Conservation (phyloP, 352 stramenopile species). For the Elongisporangium undulatum region DNA sequence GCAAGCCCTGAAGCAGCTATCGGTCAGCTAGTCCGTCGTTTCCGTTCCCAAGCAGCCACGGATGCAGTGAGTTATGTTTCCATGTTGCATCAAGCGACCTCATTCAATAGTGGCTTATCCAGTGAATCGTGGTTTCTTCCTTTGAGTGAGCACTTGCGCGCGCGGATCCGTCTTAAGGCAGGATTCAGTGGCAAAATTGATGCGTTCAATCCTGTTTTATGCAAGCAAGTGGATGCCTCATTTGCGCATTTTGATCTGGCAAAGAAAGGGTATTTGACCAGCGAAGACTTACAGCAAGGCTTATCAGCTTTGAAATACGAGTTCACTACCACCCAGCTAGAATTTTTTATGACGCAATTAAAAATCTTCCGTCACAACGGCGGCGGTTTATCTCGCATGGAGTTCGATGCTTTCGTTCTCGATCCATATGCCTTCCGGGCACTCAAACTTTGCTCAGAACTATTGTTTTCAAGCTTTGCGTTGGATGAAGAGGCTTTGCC, state of each 20-base stretch:
- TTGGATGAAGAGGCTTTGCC: conserved; percentile 16
- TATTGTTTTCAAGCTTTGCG: conserved; percentile 18
- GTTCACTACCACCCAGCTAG: conserved; percentile 25
- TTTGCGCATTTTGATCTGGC: conserved; percentile 70
- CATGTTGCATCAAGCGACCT: conserved; percentile 22
- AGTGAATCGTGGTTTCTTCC: conserved; percentile 16
- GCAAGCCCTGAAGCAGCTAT: conserved; percentile 29
- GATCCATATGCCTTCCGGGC: conserved; percentile 36
- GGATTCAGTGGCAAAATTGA: conserved; percentile 28
- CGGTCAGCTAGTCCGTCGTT: conserved; percentile 54
- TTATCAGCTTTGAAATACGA: conserved; percentile 43
- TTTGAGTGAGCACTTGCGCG: conserved; percentile 37
- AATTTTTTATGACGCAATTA: conserved; percentile 28
- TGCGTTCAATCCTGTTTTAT: conserved; percentile 14
- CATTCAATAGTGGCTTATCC: neutral
- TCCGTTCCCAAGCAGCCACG: conserved; percentile 14
- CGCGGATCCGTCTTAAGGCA: conserved; percentile 30
- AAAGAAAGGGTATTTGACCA: conserved; percentile 45
- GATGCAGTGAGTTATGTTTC: conserved; percentile 37
- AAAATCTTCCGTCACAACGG: conserved; percentile 39
- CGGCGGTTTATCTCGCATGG: conserved; percentile 47
- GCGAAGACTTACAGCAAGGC: conserved; percentile 23
- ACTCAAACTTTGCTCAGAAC: conserved; percentile 28
- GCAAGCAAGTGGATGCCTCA: conserved; percentile 30
- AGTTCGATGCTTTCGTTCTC: conserved; percentile 78